phyloP scores from a whole-genome alignment of 2,329 filamentous ascomycete genomes.

The Cladosporium sphaerospermum region DNA sequence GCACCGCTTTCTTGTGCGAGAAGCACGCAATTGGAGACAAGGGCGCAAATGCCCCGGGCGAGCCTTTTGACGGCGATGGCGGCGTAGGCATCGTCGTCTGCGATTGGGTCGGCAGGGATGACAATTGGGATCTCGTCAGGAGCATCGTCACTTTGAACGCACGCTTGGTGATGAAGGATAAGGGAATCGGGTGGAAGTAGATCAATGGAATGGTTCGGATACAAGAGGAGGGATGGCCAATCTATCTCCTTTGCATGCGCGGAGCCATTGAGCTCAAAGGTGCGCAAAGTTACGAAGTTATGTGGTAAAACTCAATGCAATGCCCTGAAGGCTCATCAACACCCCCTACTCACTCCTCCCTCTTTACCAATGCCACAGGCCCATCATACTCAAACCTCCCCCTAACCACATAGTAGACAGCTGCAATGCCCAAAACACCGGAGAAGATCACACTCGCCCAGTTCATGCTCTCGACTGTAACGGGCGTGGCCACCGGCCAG shows the following conservation, averaged over 20 bases:
- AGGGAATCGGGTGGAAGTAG: slow-evolving; percentile 18
- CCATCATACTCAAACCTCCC: slow-evolving; percentile 27
- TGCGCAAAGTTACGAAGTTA: too few species aligned
- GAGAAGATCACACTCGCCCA: slow-evolving; percentile 23
- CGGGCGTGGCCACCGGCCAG: slow-evolving; percentile 29
- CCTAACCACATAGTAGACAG: slow-evolving; percentile 30
- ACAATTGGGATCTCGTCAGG: slow-evolving; percentile 84
- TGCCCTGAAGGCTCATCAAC: too few species aligned
- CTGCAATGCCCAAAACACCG: slow-evolving; percentile 18
- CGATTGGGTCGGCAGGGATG: slow-evolving; percentile 83
- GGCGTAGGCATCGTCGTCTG: slow-evolving; percentile 83
- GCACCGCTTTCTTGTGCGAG: slow-evolving; percentile 52
- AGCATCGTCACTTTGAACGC: slow-evolving; percentile 85
- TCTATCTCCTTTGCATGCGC: too few species aligned
- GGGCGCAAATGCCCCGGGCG: slow-evolving; percentile 21
- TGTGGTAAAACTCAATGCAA: too few species aligned
- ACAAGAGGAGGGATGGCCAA: too few species aligned
- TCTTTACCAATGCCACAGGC: slow-evolving; percentile 26
- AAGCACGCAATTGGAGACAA: slow-evolving; percentile 40
- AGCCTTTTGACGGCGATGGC: slow-evolving; percentile 40
- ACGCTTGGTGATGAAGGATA: slow-evolving; percentile 20
- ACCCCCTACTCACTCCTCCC: slow-evolving; percentile 7
- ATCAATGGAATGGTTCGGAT: neutral
- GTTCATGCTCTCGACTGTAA: slow-evolving; percentile 31
- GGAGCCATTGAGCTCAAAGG: too few species aligned